Percentiles rank a stretch among this genome's conserved stretches.
Evolutionary conservation across 495 filamentous ascomycete genomes (phyloP).

Genomic region (Pyrenopolyporus hunteri): DNA sequence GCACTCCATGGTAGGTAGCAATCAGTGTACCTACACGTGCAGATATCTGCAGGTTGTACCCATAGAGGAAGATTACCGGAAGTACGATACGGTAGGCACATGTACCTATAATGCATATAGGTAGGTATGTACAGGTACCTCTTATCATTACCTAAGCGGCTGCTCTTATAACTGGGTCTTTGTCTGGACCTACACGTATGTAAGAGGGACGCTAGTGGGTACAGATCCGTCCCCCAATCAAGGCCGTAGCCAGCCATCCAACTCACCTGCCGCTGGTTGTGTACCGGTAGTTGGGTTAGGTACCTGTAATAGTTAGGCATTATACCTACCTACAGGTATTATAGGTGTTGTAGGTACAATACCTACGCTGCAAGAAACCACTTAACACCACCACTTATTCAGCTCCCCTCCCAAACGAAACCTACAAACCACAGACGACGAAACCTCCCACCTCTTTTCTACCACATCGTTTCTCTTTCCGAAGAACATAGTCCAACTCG

Average conservation of each 20-base stretch:
- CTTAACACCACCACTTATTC: slow-evolving; percentile 9
- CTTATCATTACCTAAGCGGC: slow-evolving; percentile 11
- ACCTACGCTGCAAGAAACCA: background rate
- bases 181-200: slow-evolving; percentile 8
- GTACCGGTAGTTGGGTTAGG: slow-evolving; percentile 5
- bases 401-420: slow-evolving; percentile 26
- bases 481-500: slow-evolving; percentile 14
- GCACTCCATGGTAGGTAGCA: too few species aligned
- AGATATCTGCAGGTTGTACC: too few species aligned
- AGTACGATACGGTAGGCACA: background rate
- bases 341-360: background rate
- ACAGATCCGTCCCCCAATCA: slow-evolving; percentile 22
- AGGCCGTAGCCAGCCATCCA: background rate
- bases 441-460: slow-evolving; percentile 25
- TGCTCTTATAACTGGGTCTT: slow-evolving; percentile 14
- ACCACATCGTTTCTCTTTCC: slow-evolving; percentile 16
- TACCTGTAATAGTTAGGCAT: background rate
- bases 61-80: too few species aligned
- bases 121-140: background rate
- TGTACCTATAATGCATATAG: background rate
- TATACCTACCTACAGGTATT: background rate
- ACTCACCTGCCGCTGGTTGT: slow-evolving; percentile 12
- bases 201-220: slow-evolving; percentile 14
- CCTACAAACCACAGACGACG: slow-evolving; percentile 13
- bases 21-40: too few species aligned